These are phyloP conservation scores for Phytophthora cactorum DNA, from an alignment of 352 stramenopile genomes.

Conservation along the genomic window DNA sequence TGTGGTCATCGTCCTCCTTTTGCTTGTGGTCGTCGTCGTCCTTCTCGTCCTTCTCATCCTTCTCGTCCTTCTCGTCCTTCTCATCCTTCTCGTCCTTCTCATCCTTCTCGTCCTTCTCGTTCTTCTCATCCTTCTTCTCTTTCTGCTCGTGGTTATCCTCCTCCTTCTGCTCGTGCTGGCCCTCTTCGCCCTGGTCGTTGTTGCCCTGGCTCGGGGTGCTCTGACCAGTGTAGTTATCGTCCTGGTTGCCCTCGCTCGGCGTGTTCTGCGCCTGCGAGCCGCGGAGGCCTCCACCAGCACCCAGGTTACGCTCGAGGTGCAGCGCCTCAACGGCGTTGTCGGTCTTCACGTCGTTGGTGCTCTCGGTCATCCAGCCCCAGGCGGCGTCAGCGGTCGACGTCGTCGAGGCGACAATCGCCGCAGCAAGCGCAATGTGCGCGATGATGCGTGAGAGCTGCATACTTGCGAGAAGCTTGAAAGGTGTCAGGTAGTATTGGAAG, in stretches of 20 bases:
- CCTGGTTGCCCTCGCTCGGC: conserved; percentile 12
- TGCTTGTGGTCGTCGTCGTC: conserved; percentile 5
- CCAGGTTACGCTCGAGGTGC: conserved; percentile 25
- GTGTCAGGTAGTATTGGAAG: conserved; percentile 30
- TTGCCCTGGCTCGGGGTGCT: conserved; percentile 13
- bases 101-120: conserved; percentile 5
- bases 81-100: conserved; percentile 1
- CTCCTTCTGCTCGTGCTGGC: conserved; percentile 25
- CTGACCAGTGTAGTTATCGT: conserved; percentile 10
- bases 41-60: conserved; percentile 5
- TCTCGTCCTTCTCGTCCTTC: not conserved
- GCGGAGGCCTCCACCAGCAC: conserved; percentile 29
- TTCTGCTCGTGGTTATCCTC: conserved; percentile 8
- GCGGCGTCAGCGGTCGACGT: conserved; percentile 27
- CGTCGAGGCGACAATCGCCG: conserved; percentile 28
- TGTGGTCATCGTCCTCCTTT: not conserved
- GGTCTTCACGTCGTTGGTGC: conserved; percentile 15
- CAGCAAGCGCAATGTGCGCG: conserved; percentile 34
- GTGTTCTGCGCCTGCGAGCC: conserved; percentile 16
- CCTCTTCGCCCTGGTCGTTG: conserved; percentile 15
- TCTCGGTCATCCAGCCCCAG: conserved; percentile 25
- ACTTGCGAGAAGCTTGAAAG: conserved; percentile 7
- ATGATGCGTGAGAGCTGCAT: conserved; percentile 45
- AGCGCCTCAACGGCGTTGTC: conserved; percentile 14
- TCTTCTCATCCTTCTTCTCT: not conserved